A percentile compares a stretch with the other conserved stretches of the same genome.
These are phyloP conservation scores for Alternaria solani DNA, from an alignment of 2,329 filamentous ascomycete genomes.

Conservation along the genomic window DNA sequence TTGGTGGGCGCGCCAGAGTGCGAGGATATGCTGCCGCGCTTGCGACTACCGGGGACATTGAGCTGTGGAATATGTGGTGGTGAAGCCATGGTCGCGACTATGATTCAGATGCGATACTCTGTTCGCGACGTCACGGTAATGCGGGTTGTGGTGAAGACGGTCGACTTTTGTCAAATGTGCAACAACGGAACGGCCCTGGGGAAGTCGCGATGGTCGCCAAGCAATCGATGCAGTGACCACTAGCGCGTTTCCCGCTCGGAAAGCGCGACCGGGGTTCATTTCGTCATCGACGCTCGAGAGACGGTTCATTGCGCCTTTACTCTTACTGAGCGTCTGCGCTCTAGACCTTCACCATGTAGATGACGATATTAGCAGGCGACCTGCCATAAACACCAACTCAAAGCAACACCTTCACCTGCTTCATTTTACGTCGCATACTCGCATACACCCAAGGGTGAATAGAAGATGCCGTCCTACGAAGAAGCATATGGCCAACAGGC, in stretches of 20 bases:
- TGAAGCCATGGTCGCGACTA: constrained; percentile 64
- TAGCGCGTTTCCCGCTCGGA: constrained; percentile 26
- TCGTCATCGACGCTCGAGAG: constrained; percentile 34
- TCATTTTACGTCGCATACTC: neutral
- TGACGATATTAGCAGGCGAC: neutral
- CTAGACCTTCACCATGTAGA: constrained; percentile 17
- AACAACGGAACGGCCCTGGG: constrained; percentile 1
- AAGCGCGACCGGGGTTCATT: constrained; percentile 26
- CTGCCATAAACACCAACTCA: neutral
- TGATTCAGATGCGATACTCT: neutral
- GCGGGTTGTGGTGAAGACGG: neutral
- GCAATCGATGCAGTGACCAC: constrained; percentile 14
- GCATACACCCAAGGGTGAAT: neutral
- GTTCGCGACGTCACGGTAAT: neutral
- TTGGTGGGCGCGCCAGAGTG: constrained; percentile 59
- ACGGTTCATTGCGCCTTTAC: constrained; percentile 1
- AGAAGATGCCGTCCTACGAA: constrained; percentile 28
- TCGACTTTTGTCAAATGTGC: neutral
- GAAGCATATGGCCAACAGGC: constrained; percentile 19
- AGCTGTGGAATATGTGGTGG: constrained; percentile 62
- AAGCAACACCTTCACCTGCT: neutral
- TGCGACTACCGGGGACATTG: constrained; percentile 71
- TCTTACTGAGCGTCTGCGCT: constrained; percentile 23
- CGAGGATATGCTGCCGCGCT: constrained; percentile 66
- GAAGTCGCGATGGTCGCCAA: constrained; percentile 26